A percentile compares a stretch with the other conserved stretches of the same genome.
Evolutionary conservation across 306 rosid genomes (phyloP).

Genomic region (Acacia confusa): DNA sequence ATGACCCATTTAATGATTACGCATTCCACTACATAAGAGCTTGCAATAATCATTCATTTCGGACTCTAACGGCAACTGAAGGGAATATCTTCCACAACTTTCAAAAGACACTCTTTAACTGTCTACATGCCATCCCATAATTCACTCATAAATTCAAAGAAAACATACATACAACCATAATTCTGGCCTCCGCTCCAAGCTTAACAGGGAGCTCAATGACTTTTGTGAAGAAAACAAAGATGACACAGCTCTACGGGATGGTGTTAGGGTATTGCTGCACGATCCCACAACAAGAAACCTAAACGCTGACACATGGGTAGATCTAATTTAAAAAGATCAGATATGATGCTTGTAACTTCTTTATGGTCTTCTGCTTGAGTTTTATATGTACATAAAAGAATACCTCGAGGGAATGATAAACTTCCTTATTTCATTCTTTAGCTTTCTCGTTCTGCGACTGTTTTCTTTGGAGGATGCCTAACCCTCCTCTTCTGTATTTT

Average conservation of each 20-base stretch:
- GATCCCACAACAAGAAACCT: background rate
- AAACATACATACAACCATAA: background rate
- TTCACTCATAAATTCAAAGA: background rate
- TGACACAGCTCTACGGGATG: background rate
- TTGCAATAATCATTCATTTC: background rate
- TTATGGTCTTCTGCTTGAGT: too few species aligned
- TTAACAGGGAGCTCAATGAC: background rate
- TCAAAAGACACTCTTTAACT: too few species aligned
- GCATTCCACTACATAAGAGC: constrained; percentile 1
- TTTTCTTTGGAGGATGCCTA: background rate
- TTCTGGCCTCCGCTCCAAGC: background rate
- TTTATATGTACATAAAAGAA: too few species aligned
- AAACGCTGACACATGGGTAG: background rate
- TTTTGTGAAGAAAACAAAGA: background rate
- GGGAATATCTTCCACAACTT: constrained; percentile 4
- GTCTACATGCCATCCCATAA: background rate
- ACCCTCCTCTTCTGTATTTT: background rate
- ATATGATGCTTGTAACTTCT: background rate
- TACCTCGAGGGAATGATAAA: background rate
- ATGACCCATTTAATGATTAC: background rate
- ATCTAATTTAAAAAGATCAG: background rate
- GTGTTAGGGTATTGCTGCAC: background rate
- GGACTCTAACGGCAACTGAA: background rate
- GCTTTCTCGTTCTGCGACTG: background rate
- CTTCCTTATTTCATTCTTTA: background rate